Evolutionary conservation across 2,329 filamentous ascomycete species (phyloP), one percentile per base, ranked within the genome.

Genomic region (Bipolaris victoriae): DNA sequence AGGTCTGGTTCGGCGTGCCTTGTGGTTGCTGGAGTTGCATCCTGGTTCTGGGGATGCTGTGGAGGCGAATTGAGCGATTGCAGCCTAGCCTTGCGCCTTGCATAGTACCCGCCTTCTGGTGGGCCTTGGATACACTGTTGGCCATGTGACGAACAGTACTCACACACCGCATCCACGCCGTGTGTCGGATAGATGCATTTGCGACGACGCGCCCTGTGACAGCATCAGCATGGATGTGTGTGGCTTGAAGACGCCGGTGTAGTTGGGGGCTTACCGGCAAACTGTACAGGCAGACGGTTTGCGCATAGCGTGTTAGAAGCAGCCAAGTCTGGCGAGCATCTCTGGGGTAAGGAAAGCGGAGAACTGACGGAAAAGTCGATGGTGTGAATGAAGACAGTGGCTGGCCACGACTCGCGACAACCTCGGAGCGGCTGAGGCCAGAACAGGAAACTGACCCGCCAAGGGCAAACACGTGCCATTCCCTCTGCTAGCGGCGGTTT

Each of bases 51-150:
- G 29, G n/a, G 1, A 20, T 36, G 16, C 9, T 47, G 58, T 35
- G 65, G 61, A 31, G n/a, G 39, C 29, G 39, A 45, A 31, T 49
- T 44, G 9, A 50, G 31, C 40, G 61, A 58, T 24, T 63, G 57
- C 22, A 64, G 60, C 33, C 54, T 63, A 20, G 64, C 64, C 33
- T 52, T 63, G 52, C 64, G 61, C 49, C 58, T 60, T 44, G 66
- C 66, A 60, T 68, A 68, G 43, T 68, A 68, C 11, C 66, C 66
- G 15, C 66, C 66, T 49, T 67, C 64, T 46, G 66, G 66, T 5
- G 66, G 66, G 9, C 54, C 61, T 44, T 67, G 66, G 5, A 68
- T 49, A 51, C 66, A 68, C 7, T 44, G 61, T 36, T 63, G 50
- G 31, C 61, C 64, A 55, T 64, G 64, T 33, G 63, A 60, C 35